Conservation (phyloP, 768 basidiomycete genomes). For the Lentinula lateritia region DNA sequence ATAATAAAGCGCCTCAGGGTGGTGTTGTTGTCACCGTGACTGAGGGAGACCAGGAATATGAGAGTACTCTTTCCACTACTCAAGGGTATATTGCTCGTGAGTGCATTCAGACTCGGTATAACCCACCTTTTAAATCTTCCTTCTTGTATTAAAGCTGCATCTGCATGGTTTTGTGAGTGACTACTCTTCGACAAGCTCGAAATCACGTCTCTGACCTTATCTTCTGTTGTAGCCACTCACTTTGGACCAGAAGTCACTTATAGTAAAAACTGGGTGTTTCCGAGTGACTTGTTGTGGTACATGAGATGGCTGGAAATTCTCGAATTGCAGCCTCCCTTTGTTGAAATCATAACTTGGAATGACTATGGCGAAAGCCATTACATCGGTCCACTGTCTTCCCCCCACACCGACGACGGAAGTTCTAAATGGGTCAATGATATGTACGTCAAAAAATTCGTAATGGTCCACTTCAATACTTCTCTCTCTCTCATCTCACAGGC, state of each 20-base stretch:
- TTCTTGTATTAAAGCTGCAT: constrained; percentile 22
- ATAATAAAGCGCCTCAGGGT: constrained; percentile 13
- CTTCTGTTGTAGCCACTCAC: constrained; percentile 7
- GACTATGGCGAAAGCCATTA: constrained; percentile 49
- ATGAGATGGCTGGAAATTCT: constrained; percentile 14
- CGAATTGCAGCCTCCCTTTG: constrained; percentile 8
- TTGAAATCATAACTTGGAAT: constrained; percentile 41
- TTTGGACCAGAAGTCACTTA: constrained; percentile 16
- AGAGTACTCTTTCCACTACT: constrained; percentile 2
- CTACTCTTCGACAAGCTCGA: not conserved
- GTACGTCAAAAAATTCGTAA: not conserved
- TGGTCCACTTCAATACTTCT: too few relatives aligned
- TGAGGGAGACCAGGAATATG: constrained; percentile 10
- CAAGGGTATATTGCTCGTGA: constrained; percentile 17
- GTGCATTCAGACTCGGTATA: not conserved
- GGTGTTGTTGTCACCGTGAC: constrained; percentile 8
- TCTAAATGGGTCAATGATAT: constrained; percentile 18
- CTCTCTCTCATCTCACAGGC: constrained; percentile 4
- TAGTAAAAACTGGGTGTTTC: constrained; percentile 19
- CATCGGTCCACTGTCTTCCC: constrained; percentile 34
- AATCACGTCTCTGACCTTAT: not conserved
- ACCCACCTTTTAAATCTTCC: not conserved
- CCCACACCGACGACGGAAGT: constrained; percentile 15
- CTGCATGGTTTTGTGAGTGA: constrained; percentile 43
- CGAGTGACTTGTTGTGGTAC: constrained; percentile 15